Evolutionary conservation across 768 basidiomycete genomes (phyloP).

Genomic region (Sutorius australiensis): DNA sequence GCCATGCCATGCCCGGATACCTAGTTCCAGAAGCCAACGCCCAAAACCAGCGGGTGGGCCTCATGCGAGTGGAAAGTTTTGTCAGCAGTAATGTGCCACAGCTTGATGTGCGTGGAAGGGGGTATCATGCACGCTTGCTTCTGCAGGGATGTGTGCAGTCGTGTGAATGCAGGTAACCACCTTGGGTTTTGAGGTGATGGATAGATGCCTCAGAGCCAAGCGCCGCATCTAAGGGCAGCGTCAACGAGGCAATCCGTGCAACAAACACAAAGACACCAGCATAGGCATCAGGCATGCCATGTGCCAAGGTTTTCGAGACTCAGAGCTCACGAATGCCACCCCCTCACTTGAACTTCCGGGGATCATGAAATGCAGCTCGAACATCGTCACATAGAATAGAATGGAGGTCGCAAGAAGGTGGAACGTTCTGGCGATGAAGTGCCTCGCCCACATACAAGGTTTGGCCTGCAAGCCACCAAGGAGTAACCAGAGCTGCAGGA

Average conservation of each 20-base stretch:
- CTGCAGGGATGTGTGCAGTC: constrained; percentile 84
- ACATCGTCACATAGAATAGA: constrained; percentile 94
- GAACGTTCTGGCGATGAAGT: constrained; percentile 85
- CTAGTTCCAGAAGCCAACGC: constrained; percentile 99
- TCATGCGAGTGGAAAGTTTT: constrained; percentile 96
- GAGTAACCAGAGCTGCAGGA: constrained; percentile 84
- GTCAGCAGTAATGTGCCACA: constrained; percentile 75
- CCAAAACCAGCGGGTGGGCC: constrained; percentile 87
- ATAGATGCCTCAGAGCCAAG: constrained; percentile 79
- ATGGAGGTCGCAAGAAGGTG: constrained; percentile 85
- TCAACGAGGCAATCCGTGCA: background rate
- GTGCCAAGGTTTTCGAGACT: constrained; percentile 91
- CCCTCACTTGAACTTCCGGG: constrained; percentile 91
- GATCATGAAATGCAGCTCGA: constrained; percentile 90
- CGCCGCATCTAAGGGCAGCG: constrained; percentile 59
- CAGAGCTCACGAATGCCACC: constrained; percentile 98
- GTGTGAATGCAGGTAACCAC: constrained; percentile 97
- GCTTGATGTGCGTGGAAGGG: constrained; percentile 55
- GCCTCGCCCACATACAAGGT: constrained; percentile 69
- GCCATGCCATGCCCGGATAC: constrained; percentile 91
- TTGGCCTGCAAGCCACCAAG: constrained; percentile 83
- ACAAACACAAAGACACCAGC: constrained; percentile 56
- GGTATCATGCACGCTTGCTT: constrained; percentile 66
- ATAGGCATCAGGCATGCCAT: constrained; percentile 89
- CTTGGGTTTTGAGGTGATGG: constrained; percentile 94